A percentile compares a stretch with the other conserved stretches of the same genome.
phyloP scores from a whole-genome alignment of 2,329 filamentous ascomycete species.

The Fusarium musae region DNA sequence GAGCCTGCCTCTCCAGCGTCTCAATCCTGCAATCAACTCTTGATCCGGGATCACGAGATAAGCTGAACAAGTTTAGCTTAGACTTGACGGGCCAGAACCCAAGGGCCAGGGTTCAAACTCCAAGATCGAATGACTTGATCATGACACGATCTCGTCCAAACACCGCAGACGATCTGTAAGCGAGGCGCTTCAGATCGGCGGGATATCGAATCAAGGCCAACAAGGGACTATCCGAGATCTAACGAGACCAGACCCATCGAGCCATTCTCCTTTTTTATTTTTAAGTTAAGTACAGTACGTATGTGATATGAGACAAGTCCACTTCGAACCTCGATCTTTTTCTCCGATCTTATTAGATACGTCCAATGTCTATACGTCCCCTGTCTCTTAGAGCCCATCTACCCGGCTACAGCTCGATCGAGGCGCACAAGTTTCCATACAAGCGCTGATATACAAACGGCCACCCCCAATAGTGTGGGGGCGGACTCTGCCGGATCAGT shows the following conservation, averaged over 20 bases:
- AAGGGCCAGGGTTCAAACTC: neutral
- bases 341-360: slow-evolving; percentile 23
- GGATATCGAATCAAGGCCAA: neutral
- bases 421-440: neutral
- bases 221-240: neutral
- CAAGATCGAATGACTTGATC: neutral
- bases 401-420: slow-evolving; percentile 2
- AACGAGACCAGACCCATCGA: neutral
- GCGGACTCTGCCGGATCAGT: slow-evolving; percentile 8
- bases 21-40: neutral
- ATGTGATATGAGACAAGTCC: slow-evolving; percentile 9
- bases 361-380: neutral
- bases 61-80: neutral
- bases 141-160: neutral
- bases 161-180: neutral
- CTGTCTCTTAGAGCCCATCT: slow-evolving; percentile 1
- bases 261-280: neutral
- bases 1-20: neutral
- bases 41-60: neutral
- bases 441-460: neutral
- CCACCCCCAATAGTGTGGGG: neutral
- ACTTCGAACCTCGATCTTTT: slow-evolving; percentile 10
- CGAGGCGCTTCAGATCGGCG: neutral
- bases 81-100: neutral
- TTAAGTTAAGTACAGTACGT: neutral